These are phyloP conservation scores for Phytophthora lateralis DNA, from an alignment of 352 stramenopile genomes.

Conservation along the genomic window DNA sequence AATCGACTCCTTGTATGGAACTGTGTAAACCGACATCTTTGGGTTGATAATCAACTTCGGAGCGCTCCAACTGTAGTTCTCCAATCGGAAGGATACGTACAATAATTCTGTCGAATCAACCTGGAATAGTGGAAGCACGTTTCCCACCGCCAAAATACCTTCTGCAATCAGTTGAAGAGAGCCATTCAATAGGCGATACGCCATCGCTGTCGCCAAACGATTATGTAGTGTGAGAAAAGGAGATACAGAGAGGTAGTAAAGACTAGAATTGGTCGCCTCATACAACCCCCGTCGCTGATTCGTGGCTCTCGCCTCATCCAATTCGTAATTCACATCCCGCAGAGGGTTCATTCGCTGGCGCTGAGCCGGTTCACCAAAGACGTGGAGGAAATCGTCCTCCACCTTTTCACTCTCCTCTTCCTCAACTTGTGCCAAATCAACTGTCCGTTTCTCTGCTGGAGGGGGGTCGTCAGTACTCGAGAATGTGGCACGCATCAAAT, in stretches of 20 bases:
- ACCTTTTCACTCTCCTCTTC: slow-evolving; percentile 75
- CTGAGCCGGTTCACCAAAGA: slow-evolving; percentile 62
- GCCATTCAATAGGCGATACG: slow-evolving; percentile 82
- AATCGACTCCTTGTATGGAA: slow-evolving; percentile 84
- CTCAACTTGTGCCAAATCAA: slow-evolving; percentile 40
- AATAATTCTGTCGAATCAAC: slow-evolving; percentile 66
- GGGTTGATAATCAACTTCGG: slow-evolving; percentile 83
- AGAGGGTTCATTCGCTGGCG: slow-evolving; percentile 62
- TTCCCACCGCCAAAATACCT: slow-evolving; percentile 84
- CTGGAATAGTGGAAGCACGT: slow-evolving; percentile 85
- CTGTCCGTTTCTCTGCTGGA: slow-evolving; percentile 21
- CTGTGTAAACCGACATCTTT: slow-evolving; percentile 63
- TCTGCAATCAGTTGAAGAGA: slow-evolving; percentile 87
- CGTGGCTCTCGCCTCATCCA: slow-evolving; percentile 77
- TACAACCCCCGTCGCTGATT: slow-evolving; percentile 82
- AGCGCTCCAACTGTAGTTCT: slow-evolving; percentile 90
- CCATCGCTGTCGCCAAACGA: slow-evolving; percentile 77
- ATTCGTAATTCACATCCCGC: slow-evolving; percentile 76
- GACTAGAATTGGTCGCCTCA: slow-evolving; percentile 84
- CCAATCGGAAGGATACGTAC: slow-evolving; percentile 84
- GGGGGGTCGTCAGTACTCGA: slow-evolving; percentile 60
- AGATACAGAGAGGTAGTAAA: slow-evolving; percentile 84
- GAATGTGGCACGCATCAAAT: slow-evolving; percentile 85
- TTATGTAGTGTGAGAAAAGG: slow-evolving; percentile 89
- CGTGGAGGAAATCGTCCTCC: slow-evolving; percentile 81